Base-by-base conservation (phyloP, 164 flowering plant species). In the Sextonia rubra region DNA sequence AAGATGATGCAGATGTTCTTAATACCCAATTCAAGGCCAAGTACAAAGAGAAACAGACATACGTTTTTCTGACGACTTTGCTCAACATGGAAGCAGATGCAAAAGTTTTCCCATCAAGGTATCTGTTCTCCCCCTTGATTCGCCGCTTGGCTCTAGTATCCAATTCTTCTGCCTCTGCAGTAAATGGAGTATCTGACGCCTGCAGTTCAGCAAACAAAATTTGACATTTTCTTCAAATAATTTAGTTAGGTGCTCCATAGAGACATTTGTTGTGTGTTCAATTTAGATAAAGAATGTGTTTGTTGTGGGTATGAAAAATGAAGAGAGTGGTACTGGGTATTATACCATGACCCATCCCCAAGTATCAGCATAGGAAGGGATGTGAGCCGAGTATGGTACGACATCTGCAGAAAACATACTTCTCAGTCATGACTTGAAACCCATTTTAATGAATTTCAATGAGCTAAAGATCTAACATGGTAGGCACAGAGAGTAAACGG, bases 341-440 rank as follows among this genome's bases (percentile, higher is more conserved):
- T 17, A 66, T 88, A 91, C 98, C 97, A 94, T 89, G 81, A 94
- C 85, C 98, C 98, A 94, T 76, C 98, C 98, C 98, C 98, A 94
- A 47, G 87, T 90, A 76, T 94, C 98, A 82, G 98, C 98, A 85
- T 78, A 94, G 23, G 98, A 94, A 64, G 98, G 98, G 77, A 92
- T 82, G 69, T 94, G 98, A 78, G 96, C 97, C 23, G 97, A 88
- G 69, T 85, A 94, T 48, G 98, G 88, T 69, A 94, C 97, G 64
- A 91, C 98, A 89, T 94, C 98, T 94, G 93, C 86, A 81, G 25
- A 77, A 30, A 66, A 66, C 26, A 66, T 18, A 23, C 69, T 37
- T 9, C 2, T 37, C 11, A 27, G 15, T 65, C 25, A 37, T 47
- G 22, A 64, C 20, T 37, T 2, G 3, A 71, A 37, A 26, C 65